phyloP scores from a whole-genome alignment of 2,329 filamentous ascomycete species.

The Stagonosporopsis vannaccii region DNA sequence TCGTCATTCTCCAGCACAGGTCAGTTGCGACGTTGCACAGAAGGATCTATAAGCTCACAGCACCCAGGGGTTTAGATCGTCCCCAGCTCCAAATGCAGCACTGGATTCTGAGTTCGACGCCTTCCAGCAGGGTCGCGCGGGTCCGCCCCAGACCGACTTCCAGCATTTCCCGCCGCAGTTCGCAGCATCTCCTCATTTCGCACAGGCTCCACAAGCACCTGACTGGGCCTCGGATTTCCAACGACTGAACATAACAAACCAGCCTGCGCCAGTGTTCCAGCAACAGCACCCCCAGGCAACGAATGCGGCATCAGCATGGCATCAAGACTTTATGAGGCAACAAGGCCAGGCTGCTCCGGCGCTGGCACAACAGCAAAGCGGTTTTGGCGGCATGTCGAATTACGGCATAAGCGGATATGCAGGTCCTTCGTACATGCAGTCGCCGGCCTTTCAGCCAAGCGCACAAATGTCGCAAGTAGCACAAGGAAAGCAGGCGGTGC shows the following conservation, averaged over 20 bases:
- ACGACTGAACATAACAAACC: slow-evolving; percentile 52
- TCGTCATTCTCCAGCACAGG: slow-evolving; percentile 63
- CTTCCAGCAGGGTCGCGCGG: slow-evolving; percentile 64
- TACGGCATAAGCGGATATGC: slow-evolving; percentile 39
- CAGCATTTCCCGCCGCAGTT: slow-evolving; percentile 46
- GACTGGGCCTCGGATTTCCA: slow-evolving; percentile 61
- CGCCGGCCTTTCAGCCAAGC: slow-evolving; percentile 25
- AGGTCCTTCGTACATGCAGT: slow-evolving; percentile 38
- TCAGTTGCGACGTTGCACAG: slow-evolving; percentile 42
- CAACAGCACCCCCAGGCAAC: slow-evolving; percentile 52
- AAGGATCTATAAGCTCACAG: slow-evolving; percentile 22
- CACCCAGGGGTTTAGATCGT: slow-evolving; percentile 67
- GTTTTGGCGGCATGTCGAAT: slow-evolving; percentile 37
- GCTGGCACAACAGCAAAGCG: slow-evolving; percentile 34
- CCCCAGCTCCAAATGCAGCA: slow-evolving; percentile 58
- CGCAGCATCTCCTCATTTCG: slow-evolving; percentile 49
- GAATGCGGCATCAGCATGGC: slow-evolving; percentile 58
- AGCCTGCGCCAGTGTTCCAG: slow-evolving; percentile 55
- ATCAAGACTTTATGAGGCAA: slow-evolving; percentile 64
- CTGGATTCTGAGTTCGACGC: slow-evolving; percentile 74
- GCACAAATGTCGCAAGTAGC: slow-evolving; percentile 32
- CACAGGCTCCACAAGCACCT: slow-evolving; percentile 44
- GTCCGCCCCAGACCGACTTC: slow-evolving; percentile 49
- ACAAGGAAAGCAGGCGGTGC: slow-evolving; percentile 44
- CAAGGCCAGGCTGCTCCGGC: slow-evolving; percentile 45